These are phyloP conservation scores for Neofusicoccum umdonicola DNA, from an alignment of 2,329 filamentous ascomycete genomes.

Conservation along the genomic window DNA sequence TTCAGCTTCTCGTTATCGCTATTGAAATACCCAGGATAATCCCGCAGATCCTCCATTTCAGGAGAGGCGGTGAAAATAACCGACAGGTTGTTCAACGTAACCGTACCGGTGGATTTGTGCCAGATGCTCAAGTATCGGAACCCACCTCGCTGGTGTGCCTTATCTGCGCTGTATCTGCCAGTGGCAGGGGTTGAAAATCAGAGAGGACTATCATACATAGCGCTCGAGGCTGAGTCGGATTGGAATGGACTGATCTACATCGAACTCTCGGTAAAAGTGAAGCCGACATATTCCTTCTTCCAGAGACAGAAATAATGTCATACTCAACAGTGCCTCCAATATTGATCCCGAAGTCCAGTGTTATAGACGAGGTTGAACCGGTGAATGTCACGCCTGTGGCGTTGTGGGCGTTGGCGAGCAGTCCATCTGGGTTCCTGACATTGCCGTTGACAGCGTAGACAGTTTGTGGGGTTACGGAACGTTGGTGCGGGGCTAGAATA, in stretches of 20 bases:
- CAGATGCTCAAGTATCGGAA: slow-evolving; percentile 47
- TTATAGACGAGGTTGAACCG: slow-evolving; percentile 33
- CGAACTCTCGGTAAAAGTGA: slow-evolving; percentile 42
- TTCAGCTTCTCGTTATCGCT: slow-evolving; percentile 33
- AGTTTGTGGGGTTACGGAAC: slow-evolving; percentile 33
- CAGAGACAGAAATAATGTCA: not conserved
- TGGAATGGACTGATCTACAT: slow-evolving; percentile 49
- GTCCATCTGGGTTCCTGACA: slow-evolving; percentile 33
- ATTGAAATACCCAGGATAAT: slow-evolving; percentile 39
- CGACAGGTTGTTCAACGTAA: not conserved
- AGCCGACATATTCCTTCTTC: slow-evolving; percentile 38
- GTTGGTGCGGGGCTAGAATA: slow-evolving; percentile 40
- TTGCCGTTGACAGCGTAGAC: slow-evolving; percentile 40
- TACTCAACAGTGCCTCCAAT: slow-evolving; percentile 38
- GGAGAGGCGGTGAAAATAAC: not conserved
- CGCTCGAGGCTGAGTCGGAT: slow-evolving; percentile 47
- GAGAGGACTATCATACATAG: slow-evolving; percentile 47
- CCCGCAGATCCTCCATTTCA: slow-evolving; percentile 24
- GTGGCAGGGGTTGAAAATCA: slow-evolving; percentile 43
- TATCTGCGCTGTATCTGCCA: slow-evolving; percentile 42
- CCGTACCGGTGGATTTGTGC: not conserved
- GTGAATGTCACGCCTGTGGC: slow-evolving; percentile 32
- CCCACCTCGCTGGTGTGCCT: slow-evolving; percentile 42
- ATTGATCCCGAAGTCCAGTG: slow-evolving; percentile 43
- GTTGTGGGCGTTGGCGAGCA: slow-evolving; percentile 24